Conservation (phyloP, 129 eudicot species). For the Centrapalus pauciflorus region DNA sequence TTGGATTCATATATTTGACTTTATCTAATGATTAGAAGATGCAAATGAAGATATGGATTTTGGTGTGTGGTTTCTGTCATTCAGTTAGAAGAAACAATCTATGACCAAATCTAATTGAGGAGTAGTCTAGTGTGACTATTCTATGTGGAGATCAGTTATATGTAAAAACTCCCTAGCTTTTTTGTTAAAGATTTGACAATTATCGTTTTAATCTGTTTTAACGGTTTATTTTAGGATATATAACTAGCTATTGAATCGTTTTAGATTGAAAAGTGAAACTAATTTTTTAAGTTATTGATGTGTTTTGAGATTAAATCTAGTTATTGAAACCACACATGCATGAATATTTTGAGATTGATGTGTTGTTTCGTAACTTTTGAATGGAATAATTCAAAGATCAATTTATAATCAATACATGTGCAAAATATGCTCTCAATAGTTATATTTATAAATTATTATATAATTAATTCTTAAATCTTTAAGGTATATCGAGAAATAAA, state of each 20-base stretch:
- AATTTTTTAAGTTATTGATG: too few species aligned
- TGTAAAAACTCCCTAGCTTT: constrained; percentile 3
- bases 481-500: background rate
- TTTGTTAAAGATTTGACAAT: background rate
- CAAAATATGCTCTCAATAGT: too few species aligned
- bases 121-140: constrained; percentile 23
- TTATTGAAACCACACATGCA: too few species aligned
- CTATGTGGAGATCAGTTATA: background rate
- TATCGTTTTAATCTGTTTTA: too few species aligned
- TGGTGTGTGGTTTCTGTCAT: constrained; percentile 26
- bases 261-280: too few species aligned
- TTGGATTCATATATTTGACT: constrained; percentile 26
- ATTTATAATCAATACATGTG: too few species aligned
- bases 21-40: constrained; percentile 35
- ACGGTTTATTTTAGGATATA: too few species aligned
- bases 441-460: too few species aligned
- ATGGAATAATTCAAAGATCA: too few species aligned
- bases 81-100: constrained; percentile 14
- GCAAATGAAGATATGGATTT: constrained; percentile 13
- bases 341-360: background rate
- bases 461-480: background rate
- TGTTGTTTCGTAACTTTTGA: too few species aligned
- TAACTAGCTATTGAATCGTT: too few species aligned
- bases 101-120: constrained; percentile 10
- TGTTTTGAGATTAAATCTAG: background rate